Evolutionary conservation across 331 rosid species (phyloP).

Genomic region (Rosa hybrid): DNA sequence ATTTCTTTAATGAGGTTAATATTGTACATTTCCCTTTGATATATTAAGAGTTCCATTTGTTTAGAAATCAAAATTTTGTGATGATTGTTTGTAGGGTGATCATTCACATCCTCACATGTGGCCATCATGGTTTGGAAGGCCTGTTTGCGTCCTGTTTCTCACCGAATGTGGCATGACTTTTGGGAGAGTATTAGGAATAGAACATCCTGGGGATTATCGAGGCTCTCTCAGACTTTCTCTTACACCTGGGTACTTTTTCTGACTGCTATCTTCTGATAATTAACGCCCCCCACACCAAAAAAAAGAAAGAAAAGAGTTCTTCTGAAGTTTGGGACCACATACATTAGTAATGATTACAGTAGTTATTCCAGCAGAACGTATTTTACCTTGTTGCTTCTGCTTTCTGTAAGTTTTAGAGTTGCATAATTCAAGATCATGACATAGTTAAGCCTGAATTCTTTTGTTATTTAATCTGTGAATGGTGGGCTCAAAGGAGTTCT

Average conservation of each 20-base stretch:
- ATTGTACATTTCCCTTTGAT: constrained; percentile 9
- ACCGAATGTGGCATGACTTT: constrained; percentile 92
- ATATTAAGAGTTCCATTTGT: constrained; percentile 8
- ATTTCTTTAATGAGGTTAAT: constrained; percentile 84
- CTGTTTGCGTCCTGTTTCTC: constrained; percentile 63
- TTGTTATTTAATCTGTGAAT: neutral
- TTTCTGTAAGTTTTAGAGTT: neutral
- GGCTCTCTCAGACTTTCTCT: constrained; percentile 75
- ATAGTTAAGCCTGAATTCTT: neutral
- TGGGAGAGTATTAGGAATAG: constrained; percentile 61
- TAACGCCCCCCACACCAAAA: neutral
- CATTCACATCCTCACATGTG: constrained; percentile 82
- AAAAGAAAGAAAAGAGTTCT: neutral
- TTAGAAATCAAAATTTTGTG: constrained; percentile 27
- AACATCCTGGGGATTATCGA: constrained; percentile 82
- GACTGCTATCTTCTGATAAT: neutral
- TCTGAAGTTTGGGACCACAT: neutral
- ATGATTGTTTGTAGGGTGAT: constrained; percentile 69
- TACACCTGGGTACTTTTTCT: constrained; percentile 68
- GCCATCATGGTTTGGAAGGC: constrained; percentile 90
- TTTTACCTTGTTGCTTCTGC: neutral
- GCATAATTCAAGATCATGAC: neutral
- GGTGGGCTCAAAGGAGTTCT: neutral
- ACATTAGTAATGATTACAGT: neutral
- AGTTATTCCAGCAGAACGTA: neutral